Evolutionary conservation across 2,329 filamentous ascomycete species (phyloP).

Genomic region (Ophiostoma fasciatum): DNA sequence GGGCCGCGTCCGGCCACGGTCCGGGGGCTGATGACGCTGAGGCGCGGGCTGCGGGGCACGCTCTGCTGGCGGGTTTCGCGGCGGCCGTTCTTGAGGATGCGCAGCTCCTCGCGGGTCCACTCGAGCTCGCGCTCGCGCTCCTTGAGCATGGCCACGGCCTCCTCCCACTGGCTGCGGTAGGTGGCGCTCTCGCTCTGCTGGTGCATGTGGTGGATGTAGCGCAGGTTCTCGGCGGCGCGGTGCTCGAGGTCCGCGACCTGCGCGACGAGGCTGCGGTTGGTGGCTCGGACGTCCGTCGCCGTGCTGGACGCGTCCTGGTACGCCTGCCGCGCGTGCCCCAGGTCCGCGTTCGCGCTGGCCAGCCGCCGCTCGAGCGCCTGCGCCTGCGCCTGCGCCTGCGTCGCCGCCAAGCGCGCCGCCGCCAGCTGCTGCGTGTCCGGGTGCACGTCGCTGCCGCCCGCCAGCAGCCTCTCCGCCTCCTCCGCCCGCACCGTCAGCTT

Average conservation of each 20-base stretch:
- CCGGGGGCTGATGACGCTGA: conserved; percentile 37
- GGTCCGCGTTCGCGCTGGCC: conserved; percentile 25
- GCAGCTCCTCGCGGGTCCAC: conserved; percentile 32
- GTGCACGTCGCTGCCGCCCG: conserved; percentile 14
- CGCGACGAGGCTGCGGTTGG: conserved; percentile 30
- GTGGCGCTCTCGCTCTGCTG: conserved; percentile 19
- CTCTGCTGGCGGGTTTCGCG: conserved; percentile 41
- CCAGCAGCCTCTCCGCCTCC: conserved; percentile 20
- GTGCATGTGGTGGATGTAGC: conserved; percentile 33
- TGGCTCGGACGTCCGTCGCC: conserved; percentile 27
- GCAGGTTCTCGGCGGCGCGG: conserved; percentile 29
- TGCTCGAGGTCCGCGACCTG: conserved; percentile 25
- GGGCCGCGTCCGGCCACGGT: conserved; percentile 19
- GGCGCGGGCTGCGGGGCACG: conserved; percentile 42
- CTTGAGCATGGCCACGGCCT: conserved; percentile 26
- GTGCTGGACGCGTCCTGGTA: conserved; percentile 44
- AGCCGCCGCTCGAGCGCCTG: conserved; percentile 25
- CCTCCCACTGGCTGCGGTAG: conserved; percentile 23
- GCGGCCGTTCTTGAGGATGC: conserved; percentile 30
- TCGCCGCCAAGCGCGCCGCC: conserved; percentile 25
- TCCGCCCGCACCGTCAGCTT: conserved; percentile 23
- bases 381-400: conserved; percentile 24
- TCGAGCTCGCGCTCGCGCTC: conserved; percentile 38
- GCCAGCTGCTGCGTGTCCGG: conserved; percentile 25
- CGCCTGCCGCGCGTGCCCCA: conserved; percentile 39